A percentile compares a stretch with the other conserved stretches of the same genome.
phyloP scores from a whole-genome alignment of 2,329 filamentous ascomycete genomes.

The Pleoardoris graminearum region DNA sequence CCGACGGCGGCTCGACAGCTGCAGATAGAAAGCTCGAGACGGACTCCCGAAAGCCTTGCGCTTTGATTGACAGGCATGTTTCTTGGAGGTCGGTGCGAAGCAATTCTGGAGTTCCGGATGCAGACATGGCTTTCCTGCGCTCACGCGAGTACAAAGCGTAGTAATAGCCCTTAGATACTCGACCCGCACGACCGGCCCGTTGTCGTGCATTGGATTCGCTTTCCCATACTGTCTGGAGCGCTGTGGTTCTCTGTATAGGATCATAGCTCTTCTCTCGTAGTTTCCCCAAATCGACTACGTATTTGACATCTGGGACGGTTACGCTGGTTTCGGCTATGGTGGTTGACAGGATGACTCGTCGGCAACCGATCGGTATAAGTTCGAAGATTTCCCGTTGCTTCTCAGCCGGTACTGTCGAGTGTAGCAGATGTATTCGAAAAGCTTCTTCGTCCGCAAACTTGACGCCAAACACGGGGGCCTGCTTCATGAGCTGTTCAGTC shows the following conservation, averaged over 20 bases:
- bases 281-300: slow-evolving; percentile 9
- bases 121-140: slow-evolving; percentile 2
- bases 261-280: slow-evolving; percentile 4
- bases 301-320: slow-evolving; percentile 8
- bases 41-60: slow-evolving; percentile 5
- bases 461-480: neutral
- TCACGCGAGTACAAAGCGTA: slow-evolving; percentile 8
- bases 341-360: slow-evolving; percentile 9
- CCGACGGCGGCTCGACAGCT: slow-evolving; percentile 5
- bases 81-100: slow-evolving; percentile 8
- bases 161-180: slow-evolving; percentile 9
- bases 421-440: slow-evolving; percentile 5
- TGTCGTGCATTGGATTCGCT: slow-evolving; percentile 10
- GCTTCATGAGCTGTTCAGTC: neutral
- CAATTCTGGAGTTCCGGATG: slow-evolving; percentile 4
- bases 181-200: slow-evolving; percentile 9
- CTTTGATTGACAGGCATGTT: slow-evolving; percentile 10
- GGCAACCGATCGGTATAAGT: slow-evolving; percentile 3
- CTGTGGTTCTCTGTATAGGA: neutral
- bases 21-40: slow-evolving; percentile 5
- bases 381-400: slow-evolving; percentile 6
- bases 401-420: slow-evolving; percentile 3
- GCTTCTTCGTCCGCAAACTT: slow-evolving; percentile 2
- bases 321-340: slow-evolving; percentile 11
- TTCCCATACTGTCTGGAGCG: slow-evolving; percentile 5